phyloP scores from a whole-genome alignment of 2,329 filamentous ascomycete species.

The Colletotrichum truncatum region DNA sequence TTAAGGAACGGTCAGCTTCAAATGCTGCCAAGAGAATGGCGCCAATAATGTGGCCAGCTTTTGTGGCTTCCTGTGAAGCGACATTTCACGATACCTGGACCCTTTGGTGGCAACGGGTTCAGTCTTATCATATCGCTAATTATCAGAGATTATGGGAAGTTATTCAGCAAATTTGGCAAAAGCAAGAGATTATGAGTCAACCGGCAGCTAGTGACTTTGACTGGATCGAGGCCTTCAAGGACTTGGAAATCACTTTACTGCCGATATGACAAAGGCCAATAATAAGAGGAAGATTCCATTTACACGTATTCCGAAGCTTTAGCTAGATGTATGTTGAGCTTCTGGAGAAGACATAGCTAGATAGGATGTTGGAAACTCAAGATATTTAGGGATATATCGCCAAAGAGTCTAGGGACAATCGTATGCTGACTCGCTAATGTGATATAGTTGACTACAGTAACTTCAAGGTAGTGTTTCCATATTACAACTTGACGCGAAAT shows the following conservation, averaged over 20 bases:
- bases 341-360: too few species aligned
- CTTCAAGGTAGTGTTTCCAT: too few species aligned
- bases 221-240: constrained; percentile 1
- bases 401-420: too few species aligned
- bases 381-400: too few species aligned
- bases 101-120: background rate
- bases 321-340: too few species aligned
- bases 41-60: constrained; percentile 7
- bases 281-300: too few species aligned
- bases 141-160: constrained; percentile 5
- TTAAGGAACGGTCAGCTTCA: background rate
- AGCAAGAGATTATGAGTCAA: background rate
- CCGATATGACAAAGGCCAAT: background rate
- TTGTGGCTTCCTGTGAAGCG: constrained; percentile 11
- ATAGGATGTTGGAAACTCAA: too few species aligned
- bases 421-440: too few species aligned
- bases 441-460: too few species aligned
- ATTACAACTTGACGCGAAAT: too few species aligned
- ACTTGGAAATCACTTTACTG: background rate
- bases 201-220: background rate
- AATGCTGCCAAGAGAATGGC: background rate
- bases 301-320: too few species aligned
- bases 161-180: background rate
- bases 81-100: background rate
- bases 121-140: background rate